Base-by-base conservation (phyloP, 306 rosid genomes). In the Prinsepia uniflora region DNA sequence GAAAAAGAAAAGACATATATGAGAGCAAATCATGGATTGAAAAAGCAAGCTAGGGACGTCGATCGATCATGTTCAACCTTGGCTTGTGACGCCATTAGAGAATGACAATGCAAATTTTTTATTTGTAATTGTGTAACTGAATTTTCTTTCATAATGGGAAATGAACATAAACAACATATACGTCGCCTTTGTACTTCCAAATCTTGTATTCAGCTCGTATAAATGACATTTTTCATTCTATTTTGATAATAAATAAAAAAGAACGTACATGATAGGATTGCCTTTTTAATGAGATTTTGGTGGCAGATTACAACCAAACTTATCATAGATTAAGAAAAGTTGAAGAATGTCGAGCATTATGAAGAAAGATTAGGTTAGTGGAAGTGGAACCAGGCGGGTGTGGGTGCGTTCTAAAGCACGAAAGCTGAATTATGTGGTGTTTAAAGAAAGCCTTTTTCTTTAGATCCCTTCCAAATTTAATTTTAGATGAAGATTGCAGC, bases 331-430 rank as follows among this genome's bases (percentile, higher is more conserved):
- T 43, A 52, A 53, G 43, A 76, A 69, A 52, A 30, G 63, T n/a
- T 46, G 52, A 70, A 44, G 15, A 63, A 70, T 36, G 50, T 62
- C 22, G 5, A 70, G 72, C 49, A 52, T 15, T 22, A 13, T 44
- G 17, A 44, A 13, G n/a, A 57, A 67, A 49, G 22, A 20, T 8
- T 46, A 34, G 64, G 63, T 48, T 55, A 55, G 42, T 70, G 74
- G 65, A 70, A 22, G 65, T 55, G 66, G 46, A 62, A 36, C 45
- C 47, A 9, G 13, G 45, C 24, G 4, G 48, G 48, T 40, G 65
- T 55, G 64, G 50, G 17, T 70, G 53, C 74, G 55, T 70, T 70
- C 30, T 24, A 9, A 19, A 70, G 66, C 43, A 42, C 22, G 53
- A 40, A 8, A 14, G 54, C 10, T 55, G 47, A 54, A 54, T 54